Evolutionary conservation across 208 protist species (phyloP), one percentile per base, ranked within the genome.

Genomic region (Trypanosoma avium): DNA sequence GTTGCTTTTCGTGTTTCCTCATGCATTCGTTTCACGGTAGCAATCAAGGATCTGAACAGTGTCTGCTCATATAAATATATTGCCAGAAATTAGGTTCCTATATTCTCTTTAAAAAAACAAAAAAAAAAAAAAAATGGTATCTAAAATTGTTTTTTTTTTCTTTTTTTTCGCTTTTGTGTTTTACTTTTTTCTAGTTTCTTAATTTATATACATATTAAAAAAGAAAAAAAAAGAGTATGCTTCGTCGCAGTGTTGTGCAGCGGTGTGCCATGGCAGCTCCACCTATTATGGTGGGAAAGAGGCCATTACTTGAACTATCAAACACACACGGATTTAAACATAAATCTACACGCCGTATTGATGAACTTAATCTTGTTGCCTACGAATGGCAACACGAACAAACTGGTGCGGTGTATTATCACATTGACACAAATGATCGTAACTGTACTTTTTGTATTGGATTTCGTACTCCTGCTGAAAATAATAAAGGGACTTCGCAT

Each of bases 401-500:
- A 26, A 95, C 90, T 17, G 83, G 78, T 17, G 88, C 92, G 0
- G 43, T 75, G 24, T 95, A 95, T 70, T 93, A 95, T 75, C 96
- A 98, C 77, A 70, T 99, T 17, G 96, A 98, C 63, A 86, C 87
- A 46, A 85, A 92, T 47, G 96, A 99, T 82, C 89, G 75, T 13
- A 98, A 98, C 69, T 98, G 98, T 70, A 97, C 93, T 10, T 98
- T 99, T 58, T 97, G 90, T 72, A 97, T 99, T 24, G 94, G 92
- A 24, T 99, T 99, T 69, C 82, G 94, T 57, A 99, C 97, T 0
- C 90, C 93, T 4, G 94, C 97, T 26, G 73, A 74, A 36, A 94
- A 98, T 68, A 84, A 75, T 58, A 98, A 97, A 27, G 97, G 97
- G 48, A 94, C 96, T 5, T 92, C 97, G 13, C 97, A 99, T 72